Evolutionary conservation across 1,284 basidiomycete genomes (phyloP), one percentile per base, ranked within the genome.

Genomic region (Hortiboletus rubellus): DNA sequence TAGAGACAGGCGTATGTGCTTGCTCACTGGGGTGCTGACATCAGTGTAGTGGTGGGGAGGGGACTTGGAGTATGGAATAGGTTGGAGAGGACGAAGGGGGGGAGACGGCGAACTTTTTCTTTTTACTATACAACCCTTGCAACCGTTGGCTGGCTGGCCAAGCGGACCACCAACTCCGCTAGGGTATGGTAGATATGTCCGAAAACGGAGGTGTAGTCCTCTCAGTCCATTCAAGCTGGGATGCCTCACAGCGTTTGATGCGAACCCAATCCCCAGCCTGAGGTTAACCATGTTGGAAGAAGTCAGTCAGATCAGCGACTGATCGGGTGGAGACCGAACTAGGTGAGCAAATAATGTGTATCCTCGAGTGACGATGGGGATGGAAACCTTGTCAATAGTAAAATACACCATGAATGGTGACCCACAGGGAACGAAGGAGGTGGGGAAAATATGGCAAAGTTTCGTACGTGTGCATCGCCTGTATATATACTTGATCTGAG

Each of bases 401-500:
- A 34, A 4, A 44, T 6, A 34, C 15, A 5, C 18, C n/a, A 10
- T 9, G 40, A 7, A 30, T 27, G 34, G 7, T 8, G 22, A 10
- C 24, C 17, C 34, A 1, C n/a, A 34, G 22, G 22, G 22, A 22
- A 22, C 22, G 22, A 22, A 22, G 22, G 22, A 22, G 3, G 22
- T 22, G 33, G 30, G 4, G 27, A 27, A 7, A 4, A 22, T 22
- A 22, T 22, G 22, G 43, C 40, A 17, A 43, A 41, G 7, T 17
- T 52, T 30, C 15, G 17, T n/a, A 22, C 18, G 30, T n/a, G 31
- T 36, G 12, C 18, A 30, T 31, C 46, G n/a, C 8, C 38, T 33
- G n/a, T 9, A 36, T 58, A 50, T 66, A 52, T 44, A 24, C 7
- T n/a, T 5, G 6, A 10, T 7, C 3, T 17, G 1, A 36, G 61